Percentiles rank a stretch among this genome's conserved stretches.
Conservation (phyloP, 2,329 filamentous ascomycete species). For the Clonostachys sp. region DNA sequence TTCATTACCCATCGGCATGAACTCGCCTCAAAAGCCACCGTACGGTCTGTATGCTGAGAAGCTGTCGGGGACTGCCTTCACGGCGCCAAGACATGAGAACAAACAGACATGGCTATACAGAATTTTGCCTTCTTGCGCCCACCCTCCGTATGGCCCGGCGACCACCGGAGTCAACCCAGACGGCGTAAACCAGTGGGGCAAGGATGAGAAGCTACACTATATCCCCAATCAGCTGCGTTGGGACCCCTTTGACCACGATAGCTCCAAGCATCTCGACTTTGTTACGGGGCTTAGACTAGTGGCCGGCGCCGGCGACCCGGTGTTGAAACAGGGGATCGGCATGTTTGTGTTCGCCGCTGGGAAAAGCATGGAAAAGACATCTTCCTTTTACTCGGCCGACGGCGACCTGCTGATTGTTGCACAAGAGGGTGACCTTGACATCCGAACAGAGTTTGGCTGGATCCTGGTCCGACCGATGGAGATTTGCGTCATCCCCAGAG, state of each 20-base stretch:
- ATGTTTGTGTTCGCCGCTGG: slow-evolving; percentile 79
- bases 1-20: slow-evolving; percentile 69
- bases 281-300: slow-evolving; percentile 61
- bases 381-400: slow-evolving; percentile 81
- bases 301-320: slow-evolving; percentile 74
- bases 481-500: slow-evolving; percentile 71
- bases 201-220: slow-evolving; percentile 17
- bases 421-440: slow-evolving; percentile 69
- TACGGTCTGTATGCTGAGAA: slow-evolving; percentile 81
- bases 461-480: slow-evolving; percentile 74
- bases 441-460: slow-evolving; percentile 72
- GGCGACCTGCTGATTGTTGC: slow-evolving; percentile 74
- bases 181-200: slow-evolving; percentile 5
- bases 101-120: slow-evolving; percentile 71
- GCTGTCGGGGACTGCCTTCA: slow-evolving; percentile 69
- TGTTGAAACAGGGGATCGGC: slow-evolving; percentile 72
- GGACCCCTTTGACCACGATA: slow-evolving; percentile 74
- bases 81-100: slow-evolving; percentile 63
- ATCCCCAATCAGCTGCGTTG: slow-evolving; percentile 77
- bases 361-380: slow-evolving; percentile 67
- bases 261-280: slow-evolving; percentile 43
- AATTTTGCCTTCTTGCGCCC: slow-evolving; percentile 59
- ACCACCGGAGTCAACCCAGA: slow-evolving; percentile 14
- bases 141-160: slow-evolving; percentile 49
- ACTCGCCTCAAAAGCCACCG: slow-evolving; percentile 77